Evolutionary conservation across 202 grass and related monocot species (phyloP).

Genomic region (Zoysia matrella): DNA sequence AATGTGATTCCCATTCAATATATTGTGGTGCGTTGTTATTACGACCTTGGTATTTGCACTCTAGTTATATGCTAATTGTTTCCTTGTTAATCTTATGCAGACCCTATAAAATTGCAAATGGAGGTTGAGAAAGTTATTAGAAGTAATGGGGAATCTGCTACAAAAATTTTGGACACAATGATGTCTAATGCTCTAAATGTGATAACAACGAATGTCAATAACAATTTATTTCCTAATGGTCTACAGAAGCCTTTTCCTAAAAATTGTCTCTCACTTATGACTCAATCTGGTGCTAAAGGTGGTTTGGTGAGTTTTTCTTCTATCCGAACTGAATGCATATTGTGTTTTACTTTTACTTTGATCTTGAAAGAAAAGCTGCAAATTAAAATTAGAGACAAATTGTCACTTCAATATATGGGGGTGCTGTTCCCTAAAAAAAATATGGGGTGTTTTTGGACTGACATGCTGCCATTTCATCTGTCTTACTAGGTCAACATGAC

Average conservation of each 20-base stretch:
- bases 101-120: conserved; percentile 62
- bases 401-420: too few relatives aligned
- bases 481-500: conserved; percentile 89
- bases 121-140: conserved; percentile 78
- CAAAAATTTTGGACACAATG: conserved; percentile 58
- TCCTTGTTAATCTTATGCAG: conserved; percentile 47
- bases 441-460: not conserved
- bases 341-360: not conserved
- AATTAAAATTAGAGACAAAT: too few relatives aligned
- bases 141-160: conserved; percentile 66
- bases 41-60: conserved; percentile 12
- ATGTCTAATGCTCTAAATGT: conserved; percentile 64
- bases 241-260: conserved; percentile 72
- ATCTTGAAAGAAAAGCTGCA: too few relatives aligned
- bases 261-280: conserved; percentile 98
- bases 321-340: not conserved
- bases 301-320: conserved; percentile 57
- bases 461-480: conserved; percentile 8
- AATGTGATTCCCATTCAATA: not conserved
- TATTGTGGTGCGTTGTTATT: conserved; percentile 3
- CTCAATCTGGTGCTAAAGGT: conserved; percentile 91
- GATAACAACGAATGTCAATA: conserved; percentile 64
- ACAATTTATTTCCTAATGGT: conserved; percentile 65
- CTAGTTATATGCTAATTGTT: conserved; percentile 11
- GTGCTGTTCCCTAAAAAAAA: too few relatives aligned